Evolutionary conservation across 768 basidiomycete genomes (phyloP).

Genomic region (Crassisporium funariophilum): DNA sequence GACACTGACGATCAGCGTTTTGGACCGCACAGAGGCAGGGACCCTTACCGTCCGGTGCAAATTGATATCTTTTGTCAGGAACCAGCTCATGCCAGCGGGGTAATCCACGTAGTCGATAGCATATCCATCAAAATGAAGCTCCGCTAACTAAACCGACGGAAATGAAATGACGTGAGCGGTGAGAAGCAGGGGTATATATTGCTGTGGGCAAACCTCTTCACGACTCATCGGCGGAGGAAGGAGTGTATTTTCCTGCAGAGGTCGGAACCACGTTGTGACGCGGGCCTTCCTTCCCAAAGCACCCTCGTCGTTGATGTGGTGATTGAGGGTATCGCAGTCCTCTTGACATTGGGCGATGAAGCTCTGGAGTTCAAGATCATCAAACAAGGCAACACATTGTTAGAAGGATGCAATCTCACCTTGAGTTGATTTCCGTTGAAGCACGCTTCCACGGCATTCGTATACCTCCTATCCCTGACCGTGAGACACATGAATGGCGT

Average conservation of each 20-base stretch:
- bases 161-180: neutral
- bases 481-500: constrained; percentile 77
- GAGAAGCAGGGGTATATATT: neutral
- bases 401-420: too few relatives aligned
- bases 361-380: constrained; percentile 59
- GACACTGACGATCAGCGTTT: neutral
- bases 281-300: constrained; percentile 53
- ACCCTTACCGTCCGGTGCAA: constrained; percentile 73
- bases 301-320: constrained; percentile 63
- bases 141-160: constrained; percentile 47
- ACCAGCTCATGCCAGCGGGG: constrained; percentile 75
- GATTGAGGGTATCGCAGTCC: constrained; percentile 76
- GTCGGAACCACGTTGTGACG: constrained; percentile 71
- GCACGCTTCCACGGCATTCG: constrained; percentile 73
- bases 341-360: constrained; percentile 84
- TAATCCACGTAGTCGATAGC: constrained; percentile 81
- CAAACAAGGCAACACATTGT: too few relatives aligned
- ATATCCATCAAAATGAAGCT: constrained; percentile 76
- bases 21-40: neutral
- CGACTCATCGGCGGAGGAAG: constrained; percentile 54
- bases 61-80: constrained; percentile 59
- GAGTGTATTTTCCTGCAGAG: constrained; percentile 36
- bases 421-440: constrained; percentile 61
- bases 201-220: constrained; percentile 56
- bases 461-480: constrained; percentile 63